Conservation (phyloP, 352 stramenopile genomes). For the Phytophthora litchii region DNA sequence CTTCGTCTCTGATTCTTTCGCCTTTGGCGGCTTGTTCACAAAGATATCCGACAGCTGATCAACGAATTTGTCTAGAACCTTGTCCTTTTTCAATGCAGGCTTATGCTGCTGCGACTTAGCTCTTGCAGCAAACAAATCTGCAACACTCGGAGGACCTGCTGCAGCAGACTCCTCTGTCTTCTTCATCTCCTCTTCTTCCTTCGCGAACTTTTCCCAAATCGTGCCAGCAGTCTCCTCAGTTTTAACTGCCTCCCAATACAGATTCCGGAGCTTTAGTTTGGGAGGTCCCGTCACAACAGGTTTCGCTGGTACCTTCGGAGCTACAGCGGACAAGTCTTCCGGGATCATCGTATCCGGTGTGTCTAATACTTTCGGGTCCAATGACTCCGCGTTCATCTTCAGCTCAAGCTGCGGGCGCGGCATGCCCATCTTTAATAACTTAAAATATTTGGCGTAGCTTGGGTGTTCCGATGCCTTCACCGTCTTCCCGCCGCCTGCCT, state of each 20-base stretch:
- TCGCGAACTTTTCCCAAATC: constrained; percentile 77
- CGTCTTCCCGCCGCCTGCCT: constrained; percentile 28
- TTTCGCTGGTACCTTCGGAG: constrained; percentile 34
- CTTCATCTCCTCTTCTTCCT: constrained; percentile 37
- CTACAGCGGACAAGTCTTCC: constrained; percentile 37
- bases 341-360: constrained; percentile 75
- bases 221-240: constrained; percentile 59
- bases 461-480: constrained; percentile 83
- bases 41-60: constrained; percentile 76
- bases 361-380: constrained; percentile 91
- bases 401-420: constrained; percentile 91
- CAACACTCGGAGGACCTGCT: constrained; percentile 31
- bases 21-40: constrained; percentile 78
- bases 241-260: constrained; percentile 86
- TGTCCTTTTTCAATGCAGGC: constrained; percentile 42
- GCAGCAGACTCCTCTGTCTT: constrained; percentile 12
- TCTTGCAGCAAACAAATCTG: constrained; percentile 48
- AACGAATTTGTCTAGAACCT: constrained; percentile 69
- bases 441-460: constrained; percentile 95
- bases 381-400: constrained; percentile 91
- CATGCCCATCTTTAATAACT: constrained; percentile 96
- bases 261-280: constrained; percentile 83
- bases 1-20: constrained; percentile 49
- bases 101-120: constrained; percentile 23
- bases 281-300: constrained; percentile 48